phyloP scores from a whole-genome alignment of 352 stramenopile genomes.

The Lagenidium sp. region DNA sequence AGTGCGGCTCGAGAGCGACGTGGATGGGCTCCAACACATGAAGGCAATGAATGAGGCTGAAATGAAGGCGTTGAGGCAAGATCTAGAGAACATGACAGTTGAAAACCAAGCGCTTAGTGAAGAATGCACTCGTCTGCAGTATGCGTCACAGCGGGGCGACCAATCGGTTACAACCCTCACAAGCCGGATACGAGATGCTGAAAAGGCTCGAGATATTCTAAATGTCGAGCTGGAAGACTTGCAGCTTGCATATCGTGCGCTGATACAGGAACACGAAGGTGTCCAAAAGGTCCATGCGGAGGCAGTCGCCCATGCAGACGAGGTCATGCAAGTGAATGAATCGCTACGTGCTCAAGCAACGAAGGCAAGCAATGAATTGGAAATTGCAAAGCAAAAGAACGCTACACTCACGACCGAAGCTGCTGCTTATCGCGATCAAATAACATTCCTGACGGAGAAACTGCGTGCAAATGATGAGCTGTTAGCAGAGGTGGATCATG shows the following conservation, averaged over 20 bases:
- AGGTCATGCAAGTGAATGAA: slow-evolving; percentile 53
- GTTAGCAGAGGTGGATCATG: slow-evolving; percentile 16
- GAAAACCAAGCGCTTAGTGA: slow-evolving; percentile 83
- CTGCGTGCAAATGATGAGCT: slow-evolving; percentile 43
- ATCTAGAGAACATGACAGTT: slow-evolving; percentile 84
- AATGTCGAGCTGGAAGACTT: slow-evolving; percentile 75
- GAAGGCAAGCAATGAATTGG: slow-evolving; percentile 46
- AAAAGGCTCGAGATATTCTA: slow-evolving; percentile 57
- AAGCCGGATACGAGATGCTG: slow-evolving; percentile 39
- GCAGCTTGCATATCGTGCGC: slow-evolving; percentile 54
- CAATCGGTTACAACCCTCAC: slow-evolving; percentile 49
- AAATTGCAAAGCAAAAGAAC: slow-evolving; percentile 43
- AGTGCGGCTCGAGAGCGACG: slow-evolving; percentile 35
- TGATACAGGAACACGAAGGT: slow-evolving; percentile 66
- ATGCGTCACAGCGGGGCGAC: slow-evolving; percentile 32
- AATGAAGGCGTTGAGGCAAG: slow-evolving; percentile 50
- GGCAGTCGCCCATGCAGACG: slow-evolving; percentile 45
- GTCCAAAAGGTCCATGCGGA: slow-evolving; percentile 48
- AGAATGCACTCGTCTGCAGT: slow-evolving; percentile 61
- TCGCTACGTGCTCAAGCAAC: slow-evolving; percentile 50
- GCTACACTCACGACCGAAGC: slow-evolving; percentile 39
- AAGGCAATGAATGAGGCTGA: slow-evolving; percentile 65
- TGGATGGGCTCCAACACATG: slow-evolving; percentile 42
- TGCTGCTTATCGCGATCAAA: slow-evolving; percentile 64
- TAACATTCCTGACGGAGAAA: slow-evolving; percentile 72